Conservation (phyloP, 2,329 filamentous ascomycete species). For the Elsinoe ampelina region DNA sequence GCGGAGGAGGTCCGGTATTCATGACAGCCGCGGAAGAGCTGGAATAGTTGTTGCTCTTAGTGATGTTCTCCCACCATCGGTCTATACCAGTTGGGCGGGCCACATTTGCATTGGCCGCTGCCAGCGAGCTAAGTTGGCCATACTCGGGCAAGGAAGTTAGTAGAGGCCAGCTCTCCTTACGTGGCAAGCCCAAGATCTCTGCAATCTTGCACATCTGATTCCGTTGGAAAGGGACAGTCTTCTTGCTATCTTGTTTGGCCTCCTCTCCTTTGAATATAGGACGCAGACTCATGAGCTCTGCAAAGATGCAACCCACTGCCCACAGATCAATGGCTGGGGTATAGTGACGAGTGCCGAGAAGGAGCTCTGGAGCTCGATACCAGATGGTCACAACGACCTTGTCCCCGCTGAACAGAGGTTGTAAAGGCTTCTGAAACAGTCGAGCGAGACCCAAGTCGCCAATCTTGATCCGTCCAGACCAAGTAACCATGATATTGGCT, state of each 20-base stretch:
- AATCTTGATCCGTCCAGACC: constrained; percentile 80
- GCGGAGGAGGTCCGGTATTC: constrained; percentile 35
- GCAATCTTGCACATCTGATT: constrained; percentile 99
- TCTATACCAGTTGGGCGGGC: constrained; percentile 55
- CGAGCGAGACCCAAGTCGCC: constrained; percentile 88
- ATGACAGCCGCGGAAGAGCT: constrained; percentile 20
- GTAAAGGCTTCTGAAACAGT: constrained; percentile 86
- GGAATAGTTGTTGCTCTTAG: constrained; percentile 40
- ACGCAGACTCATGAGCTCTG: constrained; percentile 77
- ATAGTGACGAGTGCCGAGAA: constrained; percentile 90
- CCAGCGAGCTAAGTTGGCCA: constrained; percentile 29
- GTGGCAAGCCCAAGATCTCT: constrained; percentile 87
- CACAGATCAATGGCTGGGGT: constrained; percentile 95
- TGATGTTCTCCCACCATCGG: constrained; percentile 48
- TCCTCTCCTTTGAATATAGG: constrained; percentile 99
- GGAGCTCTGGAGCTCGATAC: constrained; percentile 91
- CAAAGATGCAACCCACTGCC: constrained; percentile 97
- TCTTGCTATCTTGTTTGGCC: constrained; percentile 97
- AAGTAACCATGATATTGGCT: constrained; percentile 98
- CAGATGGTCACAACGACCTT: constrained; percentile 99
- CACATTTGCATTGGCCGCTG: constrained; percentile 39
- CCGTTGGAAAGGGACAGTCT: constrained; percentile 90
- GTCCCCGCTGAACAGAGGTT: constrained; percentile 84
- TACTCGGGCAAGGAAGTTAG: constrained; percentile 82
- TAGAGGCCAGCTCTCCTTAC: constrained; percentile 79